Base-by-base conservation (phyloP, 2,329 filamentous ascomycete species). In the Penicillium sp. region DNA sequence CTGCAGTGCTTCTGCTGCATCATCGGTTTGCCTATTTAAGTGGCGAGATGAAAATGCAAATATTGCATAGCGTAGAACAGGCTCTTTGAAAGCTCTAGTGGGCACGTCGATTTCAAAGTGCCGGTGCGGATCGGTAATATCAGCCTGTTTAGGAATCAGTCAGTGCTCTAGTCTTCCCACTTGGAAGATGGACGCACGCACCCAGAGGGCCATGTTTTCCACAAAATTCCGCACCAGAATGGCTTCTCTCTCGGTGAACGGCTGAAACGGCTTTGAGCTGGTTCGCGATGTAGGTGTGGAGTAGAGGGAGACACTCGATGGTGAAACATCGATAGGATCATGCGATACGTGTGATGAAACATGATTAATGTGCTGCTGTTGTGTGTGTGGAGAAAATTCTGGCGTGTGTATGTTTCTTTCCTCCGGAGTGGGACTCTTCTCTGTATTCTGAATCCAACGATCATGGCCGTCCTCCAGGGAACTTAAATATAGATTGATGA, bases 31-130 rank as follows among this genome's bases (percentile, higher is more conserved):
- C 20, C 69, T 55, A n/a, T 68, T 60, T 6, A 72, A 58, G 57
- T 73, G 71, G 8, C 69, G 66, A 1, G 71, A 71, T 2, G 69
- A 68, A 37, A 73, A 62, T n/a, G 71, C 70, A 49, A 73, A 65
- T 1, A 73, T 62, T 0, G 71, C 66, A 46, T 63, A 67, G 2
- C 69, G 64, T 22, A 74, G 58, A 45, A 73, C 67, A 0, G 70
- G 68, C 15, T 69, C 63, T 2, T 65, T 63, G 14, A 73, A 56
- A 8, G 70, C 68, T 50, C 65, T 62, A 9, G 60, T 59, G 0
- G 71, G 69, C 2, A 72, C 64, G 27, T 70, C 63, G n/a, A 63
- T 59, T 4, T 66, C 68, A 53, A 72, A 73, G 50, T 72, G 70
- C 8, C 65, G 61, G 25, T 64, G 52, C 1, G 65, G 61, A 33